Evolutionary conservation across 2,329 filamentous ascomycete genomes (phyloP), one percentile per base, ranked within the genome.

Genomic region (Cercospora sp.): DNA sequence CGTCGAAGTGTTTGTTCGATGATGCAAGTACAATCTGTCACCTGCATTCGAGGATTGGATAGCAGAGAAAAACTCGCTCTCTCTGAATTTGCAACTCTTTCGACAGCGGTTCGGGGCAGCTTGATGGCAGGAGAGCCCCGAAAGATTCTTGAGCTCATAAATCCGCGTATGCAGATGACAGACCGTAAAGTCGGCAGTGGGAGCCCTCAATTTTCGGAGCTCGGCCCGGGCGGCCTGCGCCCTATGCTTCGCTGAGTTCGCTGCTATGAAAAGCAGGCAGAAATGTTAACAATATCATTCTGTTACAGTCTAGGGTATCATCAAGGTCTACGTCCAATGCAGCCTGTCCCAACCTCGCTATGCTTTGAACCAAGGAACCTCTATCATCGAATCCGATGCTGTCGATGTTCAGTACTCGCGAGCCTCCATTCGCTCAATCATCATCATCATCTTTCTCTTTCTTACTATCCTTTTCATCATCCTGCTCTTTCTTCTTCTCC

Each of bases 401-500:
- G 48, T 57, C 48, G 61, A 57, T 55, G n/a, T 58, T 13, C 7
- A 16, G 26, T 33, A 12, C 55, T 59, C 55, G 16, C 48, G 16
- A 55, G 48, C 48, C 48, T 12, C 30, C 48, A 13, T 18, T 6
- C 20, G 9, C 45, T 62, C 40, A 62, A 23, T 63, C 51, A 23
- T 64, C 62, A 12, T 64, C 62, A 71, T 90, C 85, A 73, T 90
- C 68, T 12, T 74, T 72, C 16, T 73, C 73, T n/a, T 78, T 87
- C n/a, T 87, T 87, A 12, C 88, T 88, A 16, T 73, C 73, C 16
- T 78, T 87, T n/a, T 87, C 87, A 12, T 88, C 88, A 62, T 94
- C 70, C 2, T 74, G 71, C 12, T 74, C 66, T 60, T 74, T 67
- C 23, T 72, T 65, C 23, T 71, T 67, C 16, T 71, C 69, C 28